A percentile compares a stretch with the other conserved stretches of the same genome.
Evolutionary conservation across 108 stramenopile genomes (phyloP).

Genomic region (Bacterosira constricta): DNA sequence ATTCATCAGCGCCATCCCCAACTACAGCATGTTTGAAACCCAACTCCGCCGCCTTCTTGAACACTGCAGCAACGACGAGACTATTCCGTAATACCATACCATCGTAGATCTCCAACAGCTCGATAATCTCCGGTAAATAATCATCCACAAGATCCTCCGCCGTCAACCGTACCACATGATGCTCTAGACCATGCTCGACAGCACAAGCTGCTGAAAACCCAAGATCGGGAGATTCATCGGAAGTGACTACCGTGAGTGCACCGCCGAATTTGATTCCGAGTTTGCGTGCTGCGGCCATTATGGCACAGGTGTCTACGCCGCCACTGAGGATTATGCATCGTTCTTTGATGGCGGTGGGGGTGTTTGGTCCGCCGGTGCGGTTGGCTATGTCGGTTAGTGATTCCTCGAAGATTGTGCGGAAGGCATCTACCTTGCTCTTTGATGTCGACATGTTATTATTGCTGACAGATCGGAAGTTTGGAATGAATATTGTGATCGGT

Average conservation of each 20-base stretch:
- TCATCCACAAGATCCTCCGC: slow-evolving; percentile 42
- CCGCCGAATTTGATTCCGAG: slow-evolving; percentile 37
- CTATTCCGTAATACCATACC: slow-evolving; percentile 60
- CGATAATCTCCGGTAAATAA: slow-evolving; percentile 40
- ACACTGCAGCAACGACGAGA: slow-evolving; percentile 56
- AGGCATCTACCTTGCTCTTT: slow-evolving; percentile 15
- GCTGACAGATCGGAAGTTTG: no score
- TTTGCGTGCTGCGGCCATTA: slow-evolving; percentile 39
- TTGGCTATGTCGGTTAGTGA: slow-evolving; percentile 21
- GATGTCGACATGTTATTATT: slow-evolving; percentile 1
- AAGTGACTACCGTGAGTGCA: slow-evolving; percentile 55
- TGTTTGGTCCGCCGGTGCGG: slow-evolving; percentile 5
- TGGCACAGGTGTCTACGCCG: slow-evolving; percentile 67
- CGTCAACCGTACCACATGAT: slow-evolving; percentile 39
- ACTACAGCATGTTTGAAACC: slow-evolving; percentile 51
- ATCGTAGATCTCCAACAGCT: slow-evolving; percentile 46
- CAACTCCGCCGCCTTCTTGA: slow-evolving; percentile 36
- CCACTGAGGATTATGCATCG: slow-evolving; percentile 53
- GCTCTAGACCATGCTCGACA: slow-evolving; percentile 30
- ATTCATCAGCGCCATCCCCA: slow-evolving; percentile 67
- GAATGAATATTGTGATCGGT: no score
- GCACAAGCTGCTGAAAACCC: slow-evolving; percentile 49
- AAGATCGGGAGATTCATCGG: slow-evolving; percentile 43
- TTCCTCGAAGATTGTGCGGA: slow-evolving; percentile 33
- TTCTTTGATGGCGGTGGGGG: slow-evolving; percentile 8